A percentile compares a stretch with the other conserved stretches of the same genome.
Conservation (phyloP, 129 eudicot species). For the Silybum marianum region DNA sequence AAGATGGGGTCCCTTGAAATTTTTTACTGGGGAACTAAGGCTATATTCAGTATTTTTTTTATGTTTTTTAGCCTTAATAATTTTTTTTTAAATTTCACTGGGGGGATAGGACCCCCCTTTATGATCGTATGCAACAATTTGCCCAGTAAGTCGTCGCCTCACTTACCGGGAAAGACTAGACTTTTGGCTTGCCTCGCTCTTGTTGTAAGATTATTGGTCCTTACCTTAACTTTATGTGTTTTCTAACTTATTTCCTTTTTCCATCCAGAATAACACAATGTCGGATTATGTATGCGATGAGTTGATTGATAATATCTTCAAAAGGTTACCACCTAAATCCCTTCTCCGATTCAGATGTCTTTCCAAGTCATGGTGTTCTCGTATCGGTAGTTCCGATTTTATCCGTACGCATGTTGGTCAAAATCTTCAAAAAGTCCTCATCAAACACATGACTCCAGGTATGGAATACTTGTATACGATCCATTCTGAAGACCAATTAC, state of each 20-base stretch:
- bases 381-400: slow-evolving; percentile 8
- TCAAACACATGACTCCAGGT: not conserved
- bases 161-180: too few relatives aligned
- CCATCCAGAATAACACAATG: slow-evolving; percentile 9
- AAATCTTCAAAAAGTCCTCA: not conserved
- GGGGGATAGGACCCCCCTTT: too few relatives aligned
- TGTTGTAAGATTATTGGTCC: too few relatives aligned
- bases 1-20: too few relatives aligned
- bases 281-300: slow-evolving; percentile 31
- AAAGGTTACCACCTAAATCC: slow-evolving; percentile 31
- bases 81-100: too few relatives aligned
- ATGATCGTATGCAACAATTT: too few relatives aligned
- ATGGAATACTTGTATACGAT: not conserved
- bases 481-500: not conserved
- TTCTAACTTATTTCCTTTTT: not conserved
- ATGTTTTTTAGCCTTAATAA: too few relatives aligned
- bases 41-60: too few relatives aligned
- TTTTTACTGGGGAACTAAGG: too few relatives aligned
- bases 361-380: slow-evolving; percentile 31
- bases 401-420: slow-evolving; percentile 6
- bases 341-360: slow-evolving; percentile 35
- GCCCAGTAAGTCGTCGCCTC: too few relatives aligned
- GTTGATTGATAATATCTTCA: slow-evolving; percentile 23
- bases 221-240: not conserved
- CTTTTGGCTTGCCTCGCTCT: too few relatives aligned